Base-by-base conservation (phyloP, 2,329 filamentous ascomycete species). In the Penicillium sp. region DNA sequence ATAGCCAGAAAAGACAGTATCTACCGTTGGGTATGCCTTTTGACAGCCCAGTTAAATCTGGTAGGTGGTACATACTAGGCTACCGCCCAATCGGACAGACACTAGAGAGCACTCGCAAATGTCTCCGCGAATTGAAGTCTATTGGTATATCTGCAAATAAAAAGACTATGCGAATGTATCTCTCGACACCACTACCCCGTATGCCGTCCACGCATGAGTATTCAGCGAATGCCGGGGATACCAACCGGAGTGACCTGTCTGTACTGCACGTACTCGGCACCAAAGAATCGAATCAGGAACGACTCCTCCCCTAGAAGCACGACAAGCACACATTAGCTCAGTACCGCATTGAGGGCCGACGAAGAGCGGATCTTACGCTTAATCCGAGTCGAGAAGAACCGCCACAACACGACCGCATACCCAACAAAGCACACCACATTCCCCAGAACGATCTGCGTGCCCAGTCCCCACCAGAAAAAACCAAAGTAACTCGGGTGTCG, bases 381-480 rank as follows among this genome's bases (percentile, higher is more conserved):
- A 50, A 97, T 90, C 45, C 93, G 74, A 9, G 63, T 69, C 11
- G 73, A 76, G 62, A 98, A 98, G 65, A 98, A 98, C 45, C 71
- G 75, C 87, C 87, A 96, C 52, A 98, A 65, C 11, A 94, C 84
- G 6, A 76, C 63, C 0, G 79, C 68, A 70, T 94, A 97, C 2
- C 69, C 85, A 5, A 83, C 52, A 41, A 94, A 80, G 62, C 88
- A 94, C 2, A 94, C 51, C 7, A 78, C 68, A 67, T 98, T 98
- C 13, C 91, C 91, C 49, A 96, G 74, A 39, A 94, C 80, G 29
- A 97, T 60, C 73, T 98, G 93, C 9, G 90, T 95, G 4, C 93
- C 93, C n/a, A 97, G 60, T 0, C 87, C 88, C 91, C 91, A 98
- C 82, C 89, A 97, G 68, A 95, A 98, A 72, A 96, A 98, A 3